These are phyloP conservation scores for Rhizopus delemar DNA, from an alignment of 371 early-diverging fungal species.

Conservation along the genomic window DNA sequence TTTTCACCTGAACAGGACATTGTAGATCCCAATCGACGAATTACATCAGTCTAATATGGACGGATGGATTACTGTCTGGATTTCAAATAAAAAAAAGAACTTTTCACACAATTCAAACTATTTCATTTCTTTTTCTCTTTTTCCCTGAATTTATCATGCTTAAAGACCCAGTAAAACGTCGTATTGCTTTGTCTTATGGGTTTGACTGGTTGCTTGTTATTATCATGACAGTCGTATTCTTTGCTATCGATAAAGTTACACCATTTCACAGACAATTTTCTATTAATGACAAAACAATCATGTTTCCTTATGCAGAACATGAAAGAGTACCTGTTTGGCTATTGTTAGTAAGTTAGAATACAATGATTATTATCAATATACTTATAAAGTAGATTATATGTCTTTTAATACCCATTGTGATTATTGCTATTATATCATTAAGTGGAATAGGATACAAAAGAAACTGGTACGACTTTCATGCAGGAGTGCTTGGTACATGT, in stretches of 20 bases:
- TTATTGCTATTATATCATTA: slow-evolving; percentile 8
- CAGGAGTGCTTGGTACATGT: slow-evolving; percentile 6
- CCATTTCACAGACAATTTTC: slow-evolving; percentile 77
- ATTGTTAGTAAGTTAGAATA: slow-evolving; percentile 39
- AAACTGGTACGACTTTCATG: slow-evolving; percentile 10
- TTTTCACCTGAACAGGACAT: slow-evolving; percentile 11
- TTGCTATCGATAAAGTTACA: slow-evolving; percentile 56
- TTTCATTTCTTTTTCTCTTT: neutral
- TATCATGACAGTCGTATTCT: slow-evolving; percentile 59
- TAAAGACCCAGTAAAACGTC: slow-evolving; percentile 29
- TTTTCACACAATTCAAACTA: neutral
- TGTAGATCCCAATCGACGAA: slow-evolving; percentile 1
- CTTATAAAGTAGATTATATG: slow-evolving; percentile 23
- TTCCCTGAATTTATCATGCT: neutral
- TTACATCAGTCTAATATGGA: neutral
- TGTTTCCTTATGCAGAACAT: slow-evolving; percentile 61
- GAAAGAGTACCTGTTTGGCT: slow-evolving; percentile 68
- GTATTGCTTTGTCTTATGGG: slow-evolving; percentile 58
- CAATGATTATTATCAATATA: neutral
- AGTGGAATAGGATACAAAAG: slow-evolving; percentile 6
- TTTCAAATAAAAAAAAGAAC: too few species aligned
- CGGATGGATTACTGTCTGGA: too few species aligned
- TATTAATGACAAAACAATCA: slow-evolving; percentile 66
- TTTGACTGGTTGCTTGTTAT: slow-evolving; percentile 71
- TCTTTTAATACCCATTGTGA: slow-evolving; percentile 3